Conservation (phyloP, 192 early-diverging fungal genomes). For the Mortierella claussenii region DNA sequence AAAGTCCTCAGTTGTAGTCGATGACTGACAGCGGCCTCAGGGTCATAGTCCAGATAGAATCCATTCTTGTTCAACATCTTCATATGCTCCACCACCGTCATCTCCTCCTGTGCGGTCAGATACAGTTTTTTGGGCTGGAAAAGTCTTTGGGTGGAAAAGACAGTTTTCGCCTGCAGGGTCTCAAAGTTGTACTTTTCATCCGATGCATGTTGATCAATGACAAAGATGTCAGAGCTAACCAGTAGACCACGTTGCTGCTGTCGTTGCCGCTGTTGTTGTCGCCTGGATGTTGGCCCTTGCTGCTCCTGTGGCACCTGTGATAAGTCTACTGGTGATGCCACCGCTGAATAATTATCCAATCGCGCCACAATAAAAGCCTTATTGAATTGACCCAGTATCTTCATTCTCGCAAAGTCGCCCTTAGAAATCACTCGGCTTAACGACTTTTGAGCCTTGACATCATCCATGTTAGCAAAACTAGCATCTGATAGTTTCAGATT, state of each 20-base stretch:
- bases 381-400: conserved; percentile 96
- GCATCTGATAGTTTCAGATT: conserved; percentile 36
- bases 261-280: background rate
- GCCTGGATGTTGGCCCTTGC: background rate
- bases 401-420: conserved; percentile 84
- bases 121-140: conserved; percentile 73
- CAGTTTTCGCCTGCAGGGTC: conserved; percentile 70
- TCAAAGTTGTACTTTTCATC: conserved; percentile 99
- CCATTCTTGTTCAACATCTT: conserved; percentile 84
- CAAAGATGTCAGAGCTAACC: conserved; percentile 77
- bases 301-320: no score
- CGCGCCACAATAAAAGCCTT: conserved; percentile 90
- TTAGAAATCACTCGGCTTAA: conserved; percentile 74
- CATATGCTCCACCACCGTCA: conserved; percentile 77
- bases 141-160: conserved; percentile 74
- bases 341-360: conserved; percentile 56
- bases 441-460: conserved; percentile 55
- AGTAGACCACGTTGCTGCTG: background rate
- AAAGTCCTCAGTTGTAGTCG: conserved; percentile 76
- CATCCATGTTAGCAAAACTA: conserved; percentile 58
- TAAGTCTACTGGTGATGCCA: no score
- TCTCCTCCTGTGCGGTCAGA: conserved; percentile 82
- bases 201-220: conserved; percentile 97
- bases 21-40: conserved; percentile 64
- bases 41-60: conserved; percentile 77